Percentiles rank a stretch among this genome's conserved stretches.
These are phyloP conservation scores for Phytophthora pisi DNA, from an alignment of 352 stramenopile genomes.

Conservation along the genomic window DNA sequence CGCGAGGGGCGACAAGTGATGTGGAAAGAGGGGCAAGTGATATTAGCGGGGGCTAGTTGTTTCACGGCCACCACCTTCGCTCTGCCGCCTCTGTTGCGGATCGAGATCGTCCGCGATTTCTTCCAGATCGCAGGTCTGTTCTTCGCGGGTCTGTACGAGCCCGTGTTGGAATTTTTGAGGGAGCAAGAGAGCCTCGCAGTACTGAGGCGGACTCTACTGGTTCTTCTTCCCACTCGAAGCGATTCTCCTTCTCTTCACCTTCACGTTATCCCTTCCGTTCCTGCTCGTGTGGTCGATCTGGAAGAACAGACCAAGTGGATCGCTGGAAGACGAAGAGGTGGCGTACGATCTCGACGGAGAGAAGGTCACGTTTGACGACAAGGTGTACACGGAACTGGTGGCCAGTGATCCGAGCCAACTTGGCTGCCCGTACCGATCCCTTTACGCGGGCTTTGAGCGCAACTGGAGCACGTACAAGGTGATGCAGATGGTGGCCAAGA, in stretches of 20 bases:
- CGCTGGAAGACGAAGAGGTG: neutral
- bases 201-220: neutral
- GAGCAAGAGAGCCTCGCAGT: neutral
- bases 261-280: neutral
- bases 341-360: neutral
- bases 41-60: conserved; percentile 14
- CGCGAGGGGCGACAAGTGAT: conserved; percentile 8
- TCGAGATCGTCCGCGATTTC: conserved; percentile 58
- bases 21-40: too few relatives aligned
- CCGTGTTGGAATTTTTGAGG: conserved; percentile 26
- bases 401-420: neutral
- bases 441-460: neutral
- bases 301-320: neutral
- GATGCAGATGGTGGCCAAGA: neutral
- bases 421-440: neutral
- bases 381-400: neutral
- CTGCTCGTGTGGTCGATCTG: neutral
- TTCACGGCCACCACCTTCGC: too few relatives aligned
- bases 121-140: conserved; percentile 50
- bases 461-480: neutral
- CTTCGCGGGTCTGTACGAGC: conserved; percentile 45
- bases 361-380: neutral
- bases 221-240: conserved; percentile 14
- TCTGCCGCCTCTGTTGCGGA: conserved; percentile 37
- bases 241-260: neutral